These are phyloP conservation scores for Myriangium duriaei DNA, from an alignment of 2,329 filamentous ascomycete species.

Conservation along the genomic window DNA sequence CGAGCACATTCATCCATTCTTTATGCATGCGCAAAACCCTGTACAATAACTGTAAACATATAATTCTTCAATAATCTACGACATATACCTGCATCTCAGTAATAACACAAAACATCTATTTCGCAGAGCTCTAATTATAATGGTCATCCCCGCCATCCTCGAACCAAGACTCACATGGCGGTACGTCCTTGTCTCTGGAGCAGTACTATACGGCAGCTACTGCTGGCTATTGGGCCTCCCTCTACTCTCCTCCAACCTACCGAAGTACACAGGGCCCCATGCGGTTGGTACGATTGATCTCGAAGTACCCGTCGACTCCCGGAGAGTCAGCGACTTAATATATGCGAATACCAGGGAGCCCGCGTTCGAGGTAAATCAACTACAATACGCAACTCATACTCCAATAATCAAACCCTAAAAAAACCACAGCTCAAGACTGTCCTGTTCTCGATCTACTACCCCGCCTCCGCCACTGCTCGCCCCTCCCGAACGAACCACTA, in stretches of 20 bases:
- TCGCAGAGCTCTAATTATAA: too few species aligned
- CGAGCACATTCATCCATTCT: too few species aligned
- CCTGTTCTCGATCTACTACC: conserved; percentile 35
- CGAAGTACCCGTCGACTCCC: conserved; percentile 26
- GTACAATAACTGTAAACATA: too few species aligned
- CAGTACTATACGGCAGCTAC: conserved; percentile 21
- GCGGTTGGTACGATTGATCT: conserved; percentile 33
- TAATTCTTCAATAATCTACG: too few species aligned
- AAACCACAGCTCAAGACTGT: conserved; percentile 28
- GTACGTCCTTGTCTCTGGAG: conserved; percentile 11
- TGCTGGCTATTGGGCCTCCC: conserved; percentile 28
- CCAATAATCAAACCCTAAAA: conserved; percentile 5
- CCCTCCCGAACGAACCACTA: conserved; percentile 22
- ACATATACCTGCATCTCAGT: too few species aligned
- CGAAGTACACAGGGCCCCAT: conserved; percentile 30
- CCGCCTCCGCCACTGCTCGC: conserved; percentile 19
- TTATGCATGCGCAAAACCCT: too few species aligned
- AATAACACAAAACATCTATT: too few species aligned
- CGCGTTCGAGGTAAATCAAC: conserved; percentile 27
- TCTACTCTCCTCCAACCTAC: conserved; percentile 30
- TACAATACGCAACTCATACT: neutral
- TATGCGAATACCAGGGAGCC: conserved; percentile 27
- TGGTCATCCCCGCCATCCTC: too few species aligned
- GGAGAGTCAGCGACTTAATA: conserved; percentile 24
- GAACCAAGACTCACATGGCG: too few species aligned